Percentiles rank a stretch among this genome's conserved stretches.
These are phyloP conservation scores for Wallacemonas sp. DNA, from an alignment of 208 protist species.

Conservation along the genomic window DNA sequence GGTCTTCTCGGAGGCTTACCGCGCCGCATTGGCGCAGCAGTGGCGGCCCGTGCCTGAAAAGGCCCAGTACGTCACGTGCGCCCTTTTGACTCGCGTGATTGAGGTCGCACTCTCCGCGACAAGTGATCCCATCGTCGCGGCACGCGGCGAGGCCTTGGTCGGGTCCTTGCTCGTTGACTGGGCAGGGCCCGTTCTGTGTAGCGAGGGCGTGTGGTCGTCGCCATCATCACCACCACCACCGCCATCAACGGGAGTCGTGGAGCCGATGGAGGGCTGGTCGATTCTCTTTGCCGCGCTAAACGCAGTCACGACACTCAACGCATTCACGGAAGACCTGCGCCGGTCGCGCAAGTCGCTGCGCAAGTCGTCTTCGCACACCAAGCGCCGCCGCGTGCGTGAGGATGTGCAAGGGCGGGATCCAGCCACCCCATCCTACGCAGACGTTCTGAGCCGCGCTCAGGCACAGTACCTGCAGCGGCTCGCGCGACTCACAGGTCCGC, in stretches of 20 bases:
- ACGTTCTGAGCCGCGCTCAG: background rate
- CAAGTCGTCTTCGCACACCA: background rate
- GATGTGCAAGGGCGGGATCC: background rate
- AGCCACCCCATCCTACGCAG: background rate
- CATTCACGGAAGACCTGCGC: slow-evolving; percentile 14
- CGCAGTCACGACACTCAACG: slow-evolving; percentile 19
- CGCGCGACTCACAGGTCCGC: background rate
- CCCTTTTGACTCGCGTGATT: slow-evolving; percentile 50
- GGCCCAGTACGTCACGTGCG: slow-evolving; percentile 32
- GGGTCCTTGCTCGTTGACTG: slow-evolving; percentile 16
- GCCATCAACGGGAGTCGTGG: background rate
- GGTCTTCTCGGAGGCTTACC: slow-evolving; percentile 14
- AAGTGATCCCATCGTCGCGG: background rate
- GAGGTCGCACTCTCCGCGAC: slow-evolving; percentile 31
- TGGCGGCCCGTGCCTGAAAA: slow-evolving; percentile 18
- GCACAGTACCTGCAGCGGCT: background rate
- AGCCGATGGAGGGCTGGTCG: background rate
- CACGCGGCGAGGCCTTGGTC: background rate
- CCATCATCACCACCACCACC: too few species aligned
- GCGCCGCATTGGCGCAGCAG: slow-evolving; percentile 17
- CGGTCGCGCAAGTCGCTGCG: background rate
- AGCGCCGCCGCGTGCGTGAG: background rate
- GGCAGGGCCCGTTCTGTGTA: slow-evolving; percentile 30
- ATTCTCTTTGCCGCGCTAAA: slow-evolving; percentile 18
- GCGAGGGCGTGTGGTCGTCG: background rate